Base-by-base conservation (phyloP, 768 basidiomycete species). In the Boletus patriciae region DNA sequence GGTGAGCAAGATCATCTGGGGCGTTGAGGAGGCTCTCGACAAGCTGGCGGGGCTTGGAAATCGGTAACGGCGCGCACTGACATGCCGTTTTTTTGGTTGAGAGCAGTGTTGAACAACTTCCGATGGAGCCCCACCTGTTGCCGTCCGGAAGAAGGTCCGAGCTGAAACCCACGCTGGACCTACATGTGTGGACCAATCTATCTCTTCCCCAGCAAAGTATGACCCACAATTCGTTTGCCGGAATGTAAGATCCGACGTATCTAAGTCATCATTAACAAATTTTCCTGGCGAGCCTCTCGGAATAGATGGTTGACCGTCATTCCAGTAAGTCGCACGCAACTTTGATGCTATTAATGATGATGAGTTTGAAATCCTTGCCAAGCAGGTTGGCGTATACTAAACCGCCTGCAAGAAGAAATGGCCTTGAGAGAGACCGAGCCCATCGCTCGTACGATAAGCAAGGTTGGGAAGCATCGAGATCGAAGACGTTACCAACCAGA, bases 361-460 rank as follows among this genome's bases (percentile, higher is more conserved):
- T n/a, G n/a, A n/a, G n/a, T n/a, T n/a, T 48, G 36, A 71, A 70
- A 46, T 72, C 65, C 19, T 41, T 62, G 31, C 69, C 65, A 5
- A 72, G 62, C 19, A 71, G 9, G 27, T 63, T 71, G 4, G 46
- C 43, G 23, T 71, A 71, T 18, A 72, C 54, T 11, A 72, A 0
- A 11, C 44, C 65, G 3, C 70, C 70, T 71, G 44, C 13, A 55
- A 42, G 19, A 36, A n/a, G n/a, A n/a, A 21, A 11, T 4, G 3
- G 7, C n/a, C 3, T 1, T 46, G n/a, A n/a, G 11, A 40, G 16
- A 10, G 13, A 10, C 7, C 16, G n/a, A 23, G 21, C 70, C 74
- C 73, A 75, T 34, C 66, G 46, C 34, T 70, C 61, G 25, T 73
- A 75, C 10, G 73, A 63, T 40, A 70, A 38, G 74, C 74, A 75